phyloP scores from a whole-genome alignment of 805 yeast genomes.

The Starmerella ratchasimensis region DNA sequence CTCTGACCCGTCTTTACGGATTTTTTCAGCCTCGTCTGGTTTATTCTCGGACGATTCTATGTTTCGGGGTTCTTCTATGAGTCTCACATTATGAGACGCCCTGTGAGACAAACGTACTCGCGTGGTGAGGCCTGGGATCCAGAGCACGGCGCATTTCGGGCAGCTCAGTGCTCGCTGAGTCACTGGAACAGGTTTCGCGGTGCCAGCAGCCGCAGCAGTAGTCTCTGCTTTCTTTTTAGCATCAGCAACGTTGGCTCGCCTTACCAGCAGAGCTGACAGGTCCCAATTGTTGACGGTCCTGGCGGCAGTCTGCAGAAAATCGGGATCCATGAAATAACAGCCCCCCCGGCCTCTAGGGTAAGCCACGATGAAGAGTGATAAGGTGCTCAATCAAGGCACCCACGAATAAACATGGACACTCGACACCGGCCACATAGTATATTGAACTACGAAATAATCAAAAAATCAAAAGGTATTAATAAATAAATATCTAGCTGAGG shows the following conservation, averaged over 20 bases:
- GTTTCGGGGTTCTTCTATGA: no score
- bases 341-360: no score
- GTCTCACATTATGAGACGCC: conserved; percentile 7
- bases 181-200: not conserved
- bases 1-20: not conserved
- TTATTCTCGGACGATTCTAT: no score
- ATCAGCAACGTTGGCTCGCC: conserved; percentile 1
- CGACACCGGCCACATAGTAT: no score
- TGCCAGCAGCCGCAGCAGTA: not conserved
- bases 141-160: conserved; percentile 10
- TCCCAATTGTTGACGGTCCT: not conserved
- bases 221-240: no score
- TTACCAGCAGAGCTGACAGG: conserved; percentile 3
- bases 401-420: no score
- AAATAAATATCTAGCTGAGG: no score
- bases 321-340: not conserved
- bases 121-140: conserved; percentile 18
- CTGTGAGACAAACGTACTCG: not conserved
- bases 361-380: no score
- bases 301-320: conserved; percentile 1
- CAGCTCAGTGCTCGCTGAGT: conserved; percentile 6
- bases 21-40: no score
- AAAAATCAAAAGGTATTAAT: no score
- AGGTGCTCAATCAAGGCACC: no score
- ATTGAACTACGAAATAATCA: no score